Evolutionary conservation across 352 stramenopile genomes (phyloP).

Genomic region (Halophytophthora polymorphica): DNA sequence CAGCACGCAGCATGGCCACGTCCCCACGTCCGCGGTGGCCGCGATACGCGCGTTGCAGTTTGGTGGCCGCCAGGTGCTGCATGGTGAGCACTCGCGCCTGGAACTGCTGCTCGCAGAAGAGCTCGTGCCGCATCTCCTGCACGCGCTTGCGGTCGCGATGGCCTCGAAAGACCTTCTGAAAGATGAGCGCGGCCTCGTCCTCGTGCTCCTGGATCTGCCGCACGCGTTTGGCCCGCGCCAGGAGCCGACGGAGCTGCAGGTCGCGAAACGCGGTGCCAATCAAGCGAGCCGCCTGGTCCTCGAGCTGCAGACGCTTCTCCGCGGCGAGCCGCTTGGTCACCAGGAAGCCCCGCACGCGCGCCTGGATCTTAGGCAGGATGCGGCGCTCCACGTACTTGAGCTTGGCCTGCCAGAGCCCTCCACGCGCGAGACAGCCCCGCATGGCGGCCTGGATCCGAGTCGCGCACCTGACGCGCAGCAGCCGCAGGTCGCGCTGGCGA

Average conservation of each 20-base stretch:
- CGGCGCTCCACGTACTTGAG: constrained; percentile 61
- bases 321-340: constrained; percentile 39
- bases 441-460: constrained; percentile 82
- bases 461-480: constrained; percentile 43
- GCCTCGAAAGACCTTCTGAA: constrained; percentile 75
- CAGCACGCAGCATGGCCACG: constrained; percentile 40
- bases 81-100: constrained; percentile 53
- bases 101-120: constrained; percentile 42
- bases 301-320: constrained; percentile 24
- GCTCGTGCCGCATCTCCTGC: constrained; percentile 35
- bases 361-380: constrained; percentile 76
- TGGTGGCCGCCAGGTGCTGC: constrained; percentile 54
- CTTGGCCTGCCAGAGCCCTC: constrained; percentile 69
- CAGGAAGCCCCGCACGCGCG: constrained; percentile 74
- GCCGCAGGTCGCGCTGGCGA: constrained; percentile 45
- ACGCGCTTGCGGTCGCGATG: constrained; percentile 51
- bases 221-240: constrained; percentile 43
- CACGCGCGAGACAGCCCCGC: constrained; percentile 69
- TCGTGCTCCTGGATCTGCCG: constrained; percentile 53
- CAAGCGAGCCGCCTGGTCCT: constrained; percentile 31
- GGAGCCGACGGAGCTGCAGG: constrained; percentile 45
- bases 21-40: constrained; percentile 58
- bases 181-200: constrained; percentile 61
- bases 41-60: constrained; percentile 71
- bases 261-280: constrained; percentile 56